These are phyloP conservation scores for Alternaria ethzedia DNA, from an alignment of 2,329 filamentous ascomycete genomes.

Conservation along the genomic window DNA sequence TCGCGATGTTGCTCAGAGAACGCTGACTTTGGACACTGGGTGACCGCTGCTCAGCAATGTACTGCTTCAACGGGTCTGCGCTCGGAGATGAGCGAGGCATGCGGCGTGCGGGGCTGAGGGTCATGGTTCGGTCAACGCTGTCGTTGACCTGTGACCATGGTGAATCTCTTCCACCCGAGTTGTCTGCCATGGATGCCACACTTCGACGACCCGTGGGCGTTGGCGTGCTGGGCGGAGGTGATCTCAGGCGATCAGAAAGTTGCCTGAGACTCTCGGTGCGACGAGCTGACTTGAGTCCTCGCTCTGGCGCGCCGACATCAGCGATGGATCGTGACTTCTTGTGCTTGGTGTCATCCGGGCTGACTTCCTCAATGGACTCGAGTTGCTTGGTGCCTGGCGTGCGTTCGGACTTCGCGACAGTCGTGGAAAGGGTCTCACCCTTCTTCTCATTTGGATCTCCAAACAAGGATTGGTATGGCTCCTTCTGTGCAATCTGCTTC, in stretches of 20 bases:
- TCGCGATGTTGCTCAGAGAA: slow-evolving; percentile 50
- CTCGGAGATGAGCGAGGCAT: slow-evolving; percentile 45
- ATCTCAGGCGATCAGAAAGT: slow-evolving; percentile 45
- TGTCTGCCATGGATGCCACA: slow-evolving; percentile 37
- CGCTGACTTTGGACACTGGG: slow-evolving; percentile 54
- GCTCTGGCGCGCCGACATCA: slow-evolving; percentile 53
- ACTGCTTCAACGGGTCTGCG: slow-evolving; percentile 45
- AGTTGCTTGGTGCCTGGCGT: slow-evolving; percentile 48
- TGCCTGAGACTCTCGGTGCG: slow-evolving; percentile 36
- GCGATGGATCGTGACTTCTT: slow-evolving; percentile 53
- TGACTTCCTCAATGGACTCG: slow-evolving; percentile 60
- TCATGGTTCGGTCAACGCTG: slow-evolving; percentile 51
- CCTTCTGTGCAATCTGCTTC: slow-evolving; percentile 17
- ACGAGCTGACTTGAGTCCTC: slow-evolving; percentile 50
- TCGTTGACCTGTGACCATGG: slow-evolving; percentile 56
- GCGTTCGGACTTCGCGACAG: slow-evolving; percentile 31
- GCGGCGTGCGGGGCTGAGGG: slow-evolving; percentile 44
- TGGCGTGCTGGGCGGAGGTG: slow-evolving; percentile 40
- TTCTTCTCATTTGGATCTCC: slow-evolving; percentile 41
- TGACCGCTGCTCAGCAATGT: slow-evolving; percentile 44
- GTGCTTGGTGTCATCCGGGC: slow-evolving; percentile 50
- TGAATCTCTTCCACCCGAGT: slow-evolving; percentile 24
- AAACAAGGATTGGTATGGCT: slow-evolving; percentile 43
- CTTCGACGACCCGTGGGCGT: slow-evolving; percentile 34
- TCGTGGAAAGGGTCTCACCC: slow-evolving; percentile 25